Evolutionary conservation across 31 red algal genomes (phyloP).

Genomic region (Asparagopsis taxiformis): DNA sequence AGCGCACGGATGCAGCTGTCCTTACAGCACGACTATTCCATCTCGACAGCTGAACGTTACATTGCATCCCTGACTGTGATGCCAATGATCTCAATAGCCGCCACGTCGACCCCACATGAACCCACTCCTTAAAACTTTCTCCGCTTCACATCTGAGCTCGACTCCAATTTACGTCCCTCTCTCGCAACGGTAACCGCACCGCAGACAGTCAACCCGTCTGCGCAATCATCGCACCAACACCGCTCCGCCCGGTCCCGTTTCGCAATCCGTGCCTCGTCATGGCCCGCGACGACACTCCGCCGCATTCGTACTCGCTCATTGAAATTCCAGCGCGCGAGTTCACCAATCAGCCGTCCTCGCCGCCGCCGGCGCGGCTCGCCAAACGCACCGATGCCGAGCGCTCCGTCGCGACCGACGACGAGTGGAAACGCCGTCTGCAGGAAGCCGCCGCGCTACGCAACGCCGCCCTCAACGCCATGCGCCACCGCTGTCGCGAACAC

Average conservation of each 20-base stretch:
- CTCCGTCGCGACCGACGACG: too few relatives aligned
- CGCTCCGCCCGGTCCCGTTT: too few relatives aligned
- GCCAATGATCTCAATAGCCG: neutral
- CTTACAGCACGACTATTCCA: too few relatives aligned
- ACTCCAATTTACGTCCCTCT: too few relatives aligned
- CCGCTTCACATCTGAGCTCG: too few relatives aligned
- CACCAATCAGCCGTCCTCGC: slow-evolving; percentile 16
- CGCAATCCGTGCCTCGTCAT: too few relatives aligned
- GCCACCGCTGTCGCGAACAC: slow-evolving; percentile 41
- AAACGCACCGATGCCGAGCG: slow-evolving; percentile 2
- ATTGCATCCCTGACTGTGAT: neutral
- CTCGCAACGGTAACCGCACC: too few relatives aligned
- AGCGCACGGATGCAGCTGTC: too few relatives aligned
- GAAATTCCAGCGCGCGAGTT: slow-evolving; percentile 60
- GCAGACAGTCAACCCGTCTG: too few relatives aligned
- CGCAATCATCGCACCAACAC: too few relatives aligned
- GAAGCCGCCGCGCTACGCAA: slow-evolving; percentile 34
- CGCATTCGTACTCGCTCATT: slow-evolving; percentile 3
- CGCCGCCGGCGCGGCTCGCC: slow-evolving; percentile 16
- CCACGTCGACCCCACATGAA: neutral
- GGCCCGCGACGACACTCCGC: neutral
- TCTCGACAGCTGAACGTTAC: neutral
- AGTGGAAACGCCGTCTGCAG: slow-evolving; percentile 27
- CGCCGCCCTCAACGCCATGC: slow-evolving; percentile 36
- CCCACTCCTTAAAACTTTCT: too few relatives aligned